phyloP scores from a whole-genome alignment of 257 asterid genomes.

The Henckelia pumila region DNA sequence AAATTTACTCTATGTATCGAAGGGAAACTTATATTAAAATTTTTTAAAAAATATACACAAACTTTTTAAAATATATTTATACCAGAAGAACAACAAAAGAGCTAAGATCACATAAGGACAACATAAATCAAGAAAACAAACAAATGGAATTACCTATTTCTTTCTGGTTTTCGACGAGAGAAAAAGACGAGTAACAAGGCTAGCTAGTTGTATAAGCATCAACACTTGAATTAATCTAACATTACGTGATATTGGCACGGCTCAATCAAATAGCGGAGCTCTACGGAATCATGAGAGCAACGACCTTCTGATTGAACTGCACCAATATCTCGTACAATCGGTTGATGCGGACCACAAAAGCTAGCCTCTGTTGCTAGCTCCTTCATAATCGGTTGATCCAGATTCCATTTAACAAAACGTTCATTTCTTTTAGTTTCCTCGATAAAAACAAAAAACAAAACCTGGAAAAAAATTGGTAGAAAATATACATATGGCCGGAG shows the following conservation, averaged over 20 bases:
- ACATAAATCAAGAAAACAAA: not conserved
- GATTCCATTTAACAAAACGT: not conserved
- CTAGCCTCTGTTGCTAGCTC: slow-evolving; percentile 9
- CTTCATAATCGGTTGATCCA: too few species aligned
- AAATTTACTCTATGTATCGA: not conserved
- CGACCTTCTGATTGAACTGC: slow-evolving; percentile 89
- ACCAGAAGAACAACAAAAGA: not conserved
- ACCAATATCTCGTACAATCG: slow-evolving; percentile 70
- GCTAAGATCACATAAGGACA: not conserved
- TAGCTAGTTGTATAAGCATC: not conserved
- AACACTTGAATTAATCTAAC: not conserved
- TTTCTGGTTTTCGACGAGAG: not conserved
- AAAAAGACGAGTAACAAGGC: not conserved
- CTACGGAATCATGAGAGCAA: slow-evolving; percentile 44
- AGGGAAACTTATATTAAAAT: too few species aligned
- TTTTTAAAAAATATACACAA: too few species aligned
- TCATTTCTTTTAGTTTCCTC: too few species aligned
- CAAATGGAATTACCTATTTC: not conserved
- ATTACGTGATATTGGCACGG: slow-evolving; percentile 99
- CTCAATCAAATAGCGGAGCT: slow-evolving; percentile 88
- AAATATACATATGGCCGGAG: too few species aligned
- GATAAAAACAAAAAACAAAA: too few species aligned
- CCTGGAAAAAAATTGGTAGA: not conserved
- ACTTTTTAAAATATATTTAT: too few species aligned
- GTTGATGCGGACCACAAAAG: slow-evolving; percentile 10